A percentile compares a stretch with the other conserved stretches of the same genome.
phyloP scores from a whole-genome alignment of 371 early-diverging fungal species.

The Lichtheimia ramosa region DNA sequence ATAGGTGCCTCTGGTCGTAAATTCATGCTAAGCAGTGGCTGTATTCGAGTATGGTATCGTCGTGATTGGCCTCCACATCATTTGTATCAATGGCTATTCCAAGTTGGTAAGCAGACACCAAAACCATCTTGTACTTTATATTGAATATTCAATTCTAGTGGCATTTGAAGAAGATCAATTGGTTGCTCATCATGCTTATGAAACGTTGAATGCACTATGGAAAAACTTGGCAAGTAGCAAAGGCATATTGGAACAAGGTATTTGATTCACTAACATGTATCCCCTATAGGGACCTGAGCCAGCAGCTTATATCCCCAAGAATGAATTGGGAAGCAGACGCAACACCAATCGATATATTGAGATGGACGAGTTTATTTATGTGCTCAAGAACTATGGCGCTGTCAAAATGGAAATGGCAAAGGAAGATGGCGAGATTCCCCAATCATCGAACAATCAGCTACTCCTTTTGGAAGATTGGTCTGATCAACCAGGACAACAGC shows the following conservation, averaged over 20 bases:
- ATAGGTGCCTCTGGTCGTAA: slow-evolving; percentile 23
- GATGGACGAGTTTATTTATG: slow-evolving; percentile 10
- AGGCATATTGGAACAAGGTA: background rate
- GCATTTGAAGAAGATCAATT: slow-evolving; percentile 28
- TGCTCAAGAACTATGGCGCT: slow-evolving; percentile 18
- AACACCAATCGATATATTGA: slow-evolving; percentile 13
- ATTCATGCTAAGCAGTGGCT: slow-evolving; percentile 26
- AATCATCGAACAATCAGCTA: background rate
- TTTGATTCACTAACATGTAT: slow-evolving; percentile 2
- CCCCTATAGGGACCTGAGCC: slow-evolving; percentile 8
- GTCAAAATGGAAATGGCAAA: slow-evolving; percentile 8
- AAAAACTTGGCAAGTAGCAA: slow-evolving; percentile 17
- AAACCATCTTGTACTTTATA: background rate
- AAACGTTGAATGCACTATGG: slow-evolving; percentile 31
- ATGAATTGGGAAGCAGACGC: background rate
- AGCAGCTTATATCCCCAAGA: background rate
- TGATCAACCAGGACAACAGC: slow-evolving; percentile 8
- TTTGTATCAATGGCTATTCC: slow-evolving; percentile 43
- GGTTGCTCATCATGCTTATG: slow-evolving; percentile 30
- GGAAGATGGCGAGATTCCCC: background rate
- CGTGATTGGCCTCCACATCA: slow-evolving; percentile 36
- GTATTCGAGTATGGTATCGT: slow-evolving; percentile 30
- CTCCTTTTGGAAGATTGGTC: slow-evolving; percentile 13
- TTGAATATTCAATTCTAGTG: slow-evolving; percentile 11
- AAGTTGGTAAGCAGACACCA: slow-evolving; percentile 25